phyloP scores from a whole-genome alignment of 495 filamentous ascomycete genomes.

The Glarea lozoyensis region DNA sequence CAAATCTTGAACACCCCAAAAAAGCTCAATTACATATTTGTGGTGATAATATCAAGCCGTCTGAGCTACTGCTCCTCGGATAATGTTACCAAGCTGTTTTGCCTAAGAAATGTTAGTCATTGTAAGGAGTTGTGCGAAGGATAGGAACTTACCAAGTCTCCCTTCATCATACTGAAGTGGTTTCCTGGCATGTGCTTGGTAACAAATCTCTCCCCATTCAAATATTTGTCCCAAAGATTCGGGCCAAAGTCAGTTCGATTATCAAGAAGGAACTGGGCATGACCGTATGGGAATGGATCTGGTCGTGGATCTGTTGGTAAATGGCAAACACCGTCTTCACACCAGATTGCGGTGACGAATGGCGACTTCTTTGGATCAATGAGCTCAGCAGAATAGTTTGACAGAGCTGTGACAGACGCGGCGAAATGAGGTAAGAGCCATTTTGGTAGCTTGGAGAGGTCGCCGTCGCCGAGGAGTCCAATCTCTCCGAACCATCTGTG shows the following conservation, averaged over 20 bases:
- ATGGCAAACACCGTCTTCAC: constrained; percentile 71
- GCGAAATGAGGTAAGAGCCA: constrained; percentile 83
- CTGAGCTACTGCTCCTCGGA: not conserved
- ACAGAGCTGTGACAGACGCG: constrained; percentile 66
- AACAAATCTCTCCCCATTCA: constrained; percentile 54
- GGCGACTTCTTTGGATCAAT: constrained; percentile 41
- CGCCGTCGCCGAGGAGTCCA: constrained; percentile 65
- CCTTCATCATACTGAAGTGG: constrained; percentile 66
- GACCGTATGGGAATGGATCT: constrained; percentile 58
- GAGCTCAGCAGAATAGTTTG: constrained; percentile 52
- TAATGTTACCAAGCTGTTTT: not conserved
- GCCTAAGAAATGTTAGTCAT: not conserved
- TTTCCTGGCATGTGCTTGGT: constrained; percentile 58
- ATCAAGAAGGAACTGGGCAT: constrained; percentile 72
- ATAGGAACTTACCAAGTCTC: constrained; percentile 35
- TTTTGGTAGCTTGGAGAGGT: constrained; percentile 49
- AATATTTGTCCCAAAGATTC: constrained; percentile 69
- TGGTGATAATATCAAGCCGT: no score
- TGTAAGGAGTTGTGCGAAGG: not conserved
- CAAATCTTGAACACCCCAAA: no score
- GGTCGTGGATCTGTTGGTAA: constrained; percentile 59
- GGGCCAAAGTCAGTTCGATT: constrained; percentile 71
- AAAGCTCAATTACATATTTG: not conserved
- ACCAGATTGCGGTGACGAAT: constrained; percentile 68
- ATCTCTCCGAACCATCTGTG: constrained; percentile 74